phyloP scores from a whole-genome alignment of 805 yeast species.

The Pichia scutulata region DNA sequence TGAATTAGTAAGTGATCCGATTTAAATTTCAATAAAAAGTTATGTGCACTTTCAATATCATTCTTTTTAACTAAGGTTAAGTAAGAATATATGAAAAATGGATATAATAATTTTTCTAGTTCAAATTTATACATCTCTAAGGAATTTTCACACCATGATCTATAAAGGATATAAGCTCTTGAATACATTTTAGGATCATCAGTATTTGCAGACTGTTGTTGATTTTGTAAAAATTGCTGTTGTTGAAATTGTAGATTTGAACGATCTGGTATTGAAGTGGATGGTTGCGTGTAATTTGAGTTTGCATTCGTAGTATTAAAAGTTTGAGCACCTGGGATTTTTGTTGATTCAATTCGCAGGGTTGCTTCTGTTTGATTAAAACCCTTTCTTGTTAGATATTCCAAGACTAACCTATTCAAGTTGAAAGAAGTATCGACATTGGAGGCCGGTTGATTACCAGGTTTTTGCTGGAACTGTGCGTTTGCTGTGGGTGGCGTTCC shows the following conservation, averaged over 20 bases:
- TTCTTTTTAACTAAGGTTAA: conserved; percentile 68
- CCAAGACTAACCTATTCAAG: conserved; percentile 77
- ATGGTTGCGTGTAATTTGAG: conserved; percentile 26
- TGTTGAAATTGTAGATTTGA: conserved; percentile 27
- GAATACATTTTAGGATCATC: conserved; percentile 63
- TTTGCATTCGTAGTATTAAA: conserved; percentile 42
- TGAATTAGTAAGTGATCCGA: conserved; percentile 70
- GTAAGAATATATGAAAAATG: conserved; percentile 86
- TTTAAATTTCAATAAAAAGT: conserved; percentile 67
- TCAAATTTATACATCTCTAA: conserved; percentile 89
- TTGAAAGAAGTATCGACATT: conserved; percentile 16
- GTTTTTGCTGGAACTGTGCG: conserved; percentile 15
- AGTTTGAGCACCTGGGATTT: conserved; percentile 45
- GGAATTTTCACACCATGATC: conserved; percentile 86
- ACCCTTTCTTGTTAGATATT: conserved; percentile 88
- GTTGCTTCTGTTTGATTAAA: conserved; percentile 91
- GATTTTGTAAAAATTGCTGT: conserved; percentile 21
- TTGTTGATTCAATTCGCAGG: conserved; percentile 77
- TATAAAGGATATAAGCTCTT: conserved; percentile 73
- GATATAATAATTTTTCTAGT: conserved; percentile 74
- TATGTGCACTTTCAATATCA: conserved; percentile 52
- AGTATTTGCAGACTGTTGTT: conserved; percentile 31
- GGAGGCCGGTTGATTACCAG: conserved; percentile 10
- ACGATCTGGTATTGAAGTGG: conserved; percentile 30
- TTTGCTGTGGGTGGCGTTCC: background rate